Percentiles rank a stretch among this genome's conserved stretches.
These are phyloP conservation scores for Sordariomycetes sp. DNA, from an alignment of 2,329 filamentous ascomycete species.

Conservation along the genomic window DNA sequence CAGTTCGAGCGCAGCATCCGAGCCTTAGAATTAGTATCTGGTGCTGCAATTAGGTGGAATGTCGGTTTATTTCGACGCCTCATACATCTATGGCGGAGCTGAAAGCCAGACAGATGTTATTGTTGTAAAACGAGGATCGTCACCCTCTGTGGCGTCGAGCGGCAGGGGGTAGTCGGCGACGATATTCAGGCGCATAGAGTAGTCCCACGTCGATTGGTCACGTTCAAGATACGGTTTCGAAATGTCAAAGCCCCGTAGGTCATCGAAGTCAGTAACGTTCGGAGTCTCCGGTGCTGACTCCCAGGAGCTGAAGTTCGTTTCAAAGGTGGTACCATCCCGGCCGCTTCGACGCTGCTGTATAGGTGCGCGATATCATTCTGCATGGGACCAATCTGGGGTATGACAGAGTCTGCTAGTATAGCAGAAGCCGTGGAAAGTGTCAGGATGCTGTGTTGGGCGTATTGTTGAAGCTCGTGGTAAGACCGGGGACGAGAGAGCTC, in stretches of 20 bases:
- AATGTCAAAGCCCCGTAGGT: not conserved
- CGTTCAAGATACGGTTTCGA: not conserved
- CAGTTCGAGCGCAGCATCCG: not conserved
- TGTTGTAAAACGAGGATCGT: not conserved
- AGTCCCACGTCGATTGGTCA: not conserved
- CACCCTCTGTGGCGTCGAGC: not conserved
- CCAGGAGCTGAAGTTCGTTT: not conserved
- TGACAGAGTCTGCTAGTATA: not conserved
- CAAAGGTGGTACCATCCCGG: not conserved
- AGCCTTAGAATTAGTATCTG: not conserved
- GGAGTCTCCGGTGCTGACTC: not conserved
- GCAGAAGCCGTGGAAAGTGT: not conserved
- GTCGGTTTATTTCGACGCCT: not conserved
- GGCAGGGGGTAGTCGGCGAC: not conserved
- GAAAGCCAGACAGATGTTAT: not conserved
- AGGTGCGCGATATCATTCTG: not conserved
- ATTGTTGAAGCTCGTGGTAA: no score
- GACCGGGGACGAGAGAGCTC: no score
- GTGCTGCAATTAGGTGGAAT: not conserved
- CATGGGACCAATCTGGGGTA: not conserved
- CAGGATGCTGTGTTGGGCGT: no score
- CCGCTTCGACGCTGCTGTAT: not conserved
- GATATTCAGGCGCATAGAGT: not conserved
- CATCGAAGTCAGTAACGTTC: not conserved
- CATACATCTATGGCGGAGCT: not conserved